Evolutionary conservation across 2,329 filamentous ascomycete species (phyloP).

Genomic region (Ophiosphaerella narmari): DNA sequence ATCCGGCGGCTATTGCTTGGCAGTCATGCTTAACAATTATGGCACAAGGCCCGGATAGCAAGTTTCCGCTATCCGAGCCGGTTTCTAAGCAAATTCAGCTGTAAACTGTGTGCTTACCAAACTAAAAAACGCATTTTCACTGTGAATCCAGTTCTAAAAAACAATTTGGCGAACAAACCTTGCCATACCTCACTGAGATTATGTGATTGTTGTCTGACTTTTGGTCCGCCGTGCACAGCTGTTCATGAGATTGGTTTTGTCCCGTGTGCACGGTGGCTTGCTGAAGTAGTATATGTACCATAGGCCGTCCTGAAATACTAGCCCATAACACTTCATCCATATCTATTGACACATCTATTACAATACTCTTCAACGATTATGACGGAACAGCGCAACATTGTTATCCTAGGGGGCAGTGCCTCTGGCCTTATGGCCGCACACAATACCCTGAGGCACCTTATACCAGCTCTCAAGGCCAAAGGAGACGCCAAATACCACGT

Average conservation of each 20-base stretch:
- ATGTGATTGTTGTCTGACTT: no score
- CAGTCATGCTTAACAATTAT: no score
- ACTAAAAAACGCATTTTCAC: neutral
- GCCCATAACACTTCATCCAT: no score
- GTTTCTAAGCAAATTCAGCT: neutral
- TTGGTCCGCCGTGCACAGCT: neutral
- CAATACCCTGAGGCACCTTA: conserved; percentile 43
- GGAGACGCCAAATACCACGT: conserved; percentile 53
- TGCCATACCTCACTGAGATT: no score
- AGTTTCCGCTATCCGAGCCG: neutral
- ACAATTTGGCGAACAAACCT: no score
- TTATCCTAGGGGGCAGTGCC: conserved; percentile 40
- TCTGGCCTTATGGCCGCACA: conserved; percentile 38
- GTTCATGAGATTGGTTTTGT: no score
- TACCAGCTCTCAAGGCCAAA: conserved; percentile 39
- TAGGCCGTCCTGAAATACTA: no score
- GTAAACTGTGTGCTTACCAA: neutral
- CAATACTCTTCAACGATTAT: conserved; percentile 15
- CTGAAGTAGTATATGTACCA: neutral
- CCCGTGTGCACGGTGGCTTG: no score
- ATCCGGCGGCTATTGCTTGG: no score
- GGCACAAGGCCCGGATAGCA: neutral
- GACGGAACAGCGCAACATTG: conserved; percentile 41
- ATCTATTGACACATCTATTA: no score
- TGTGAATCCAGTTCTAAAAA: neutral